Evolutionary conservation across 805 yeast genomes (phyloP).

Genomic region (Suhomyces sp.): DNA sequence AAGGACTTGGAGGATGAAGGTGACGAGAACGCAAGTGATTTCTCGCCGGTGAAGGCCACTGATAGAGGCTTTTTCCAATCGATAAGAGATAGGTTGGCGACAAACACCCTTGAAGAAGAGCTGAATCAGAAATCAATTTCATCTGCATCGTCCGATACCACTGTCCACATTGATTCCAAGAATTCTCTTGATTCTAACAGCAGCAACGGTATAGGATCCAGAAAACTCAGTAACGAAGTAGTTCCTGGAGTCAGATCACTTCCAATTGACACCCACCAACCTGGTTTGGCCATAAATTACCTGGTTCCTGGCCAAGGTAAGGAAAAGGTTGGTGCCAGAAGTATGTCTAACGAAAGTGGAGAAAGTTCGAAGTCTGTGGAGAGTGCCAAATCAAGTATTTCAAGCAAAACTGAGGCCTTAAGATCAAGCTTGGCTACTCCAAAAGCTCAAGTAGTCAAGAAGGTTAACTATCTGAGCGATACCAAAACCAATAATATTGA

Average conservation of each 20-base stretch:
- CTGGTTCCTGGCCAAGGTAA: background rate
- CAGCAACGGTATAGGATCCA: background rate
- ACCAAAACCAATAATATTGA: conserved; percentile 3
- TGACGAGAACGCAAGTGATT: conserved; percentile 8
- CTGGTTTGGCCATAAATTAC: conserved; percentile 1
- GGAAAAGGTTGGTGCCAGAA: background rate
- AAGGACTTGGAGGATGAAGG: conserved; percentile 15
- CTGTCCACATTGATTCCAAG: conserved; percentile 4
- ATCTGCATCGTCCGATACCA: conserved; percentile 9
- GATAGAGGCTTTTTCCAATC: conserved; percentile 33
- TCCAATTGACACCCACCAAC: conserved; percentile 1
- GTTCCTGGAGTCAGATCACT: conserved; percentile 3
- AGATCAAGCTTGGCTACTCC: conserved; percentile 6
- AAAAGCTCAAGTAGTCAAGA: conserved; percentile 8
- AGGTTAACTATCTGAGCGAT: conserved; percentile 5
- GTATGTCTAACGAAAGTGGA: background rate
- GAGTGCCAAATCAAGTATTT: background rate
- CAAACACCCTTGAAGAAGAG: conserved; percentile 5
- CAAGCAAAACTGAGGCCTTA: background rate
- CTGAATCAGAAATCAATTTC: conserved; percentile 5
- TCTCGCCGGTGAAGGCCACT: conserved; percentile 10
- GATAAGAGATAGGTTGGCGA: conserved; percentile 27
- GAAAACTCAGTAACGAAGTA: background rate
- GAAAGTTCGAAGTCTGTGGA: background rate
- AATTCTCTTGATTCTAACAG: background rate